phyloP scores from a whole-genome alignment of 75 land plant genomes.

The Ceratopteris richardii region DNA sequence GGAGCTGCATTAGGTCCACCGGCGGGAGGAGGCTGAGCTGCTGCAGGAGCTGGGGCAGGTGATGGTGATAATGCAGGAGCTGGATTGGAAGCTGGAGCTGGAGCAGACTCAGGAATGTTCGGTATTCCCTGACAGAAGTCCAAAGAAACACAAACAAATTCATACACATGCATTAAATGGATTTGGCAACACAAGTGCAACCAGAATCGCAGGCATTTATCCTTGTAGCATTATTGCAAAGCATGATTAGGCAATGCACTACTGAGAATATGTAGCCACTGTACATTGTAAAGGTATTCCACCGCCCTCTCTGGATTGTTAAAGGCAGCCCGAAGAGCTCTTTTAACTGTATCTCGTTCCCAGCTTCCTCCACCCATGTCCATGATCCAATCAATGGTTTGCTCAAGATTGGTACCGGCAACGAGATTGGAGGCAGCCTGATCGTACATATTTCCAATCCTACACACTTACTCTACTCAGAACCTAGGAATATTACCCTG shows the following conservation, averaged over 20 bases:
- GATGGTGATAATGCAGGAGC: conserved; percentile 21
- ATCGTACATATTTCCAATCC: conserved; percentile 28
- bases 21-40: conserved; percentile 20
- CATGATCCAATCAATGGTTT: conserved; percentile 67
- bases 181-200: too few relatives aligned
- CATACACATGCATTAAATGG: too few relatives aligned
- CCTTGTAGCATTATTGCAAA: too few relatives aligned
- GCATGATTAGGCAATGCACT: too few relatives aligned
- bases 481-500: too few relatives aligned
- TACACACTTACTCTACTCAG: too few relatives aligned
- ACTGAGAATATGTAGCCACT: too few relatives aligned
- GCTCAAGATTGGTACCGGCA: conserved; percentile 65
- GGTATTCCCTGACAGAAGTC: conserved; percentile 23
- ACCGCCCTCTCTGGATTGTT: conserved; percentile 98
- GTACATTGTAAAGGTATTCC: conserved; percentile 91
- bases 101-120: conserved; percentile 56
- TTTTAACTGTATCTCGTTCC: conserved; percentile 78
- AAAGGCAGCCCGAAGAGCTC: conserved; percentile 92
- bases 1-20: conserved; percentile 88
- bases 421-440: conserved; percentile 90
- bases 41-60: conserved; percentile 1
- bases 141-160: too few relatives aligned
- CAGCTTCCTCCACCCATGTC: conserved; percentile 99
- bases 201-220: too few relatives aligned
- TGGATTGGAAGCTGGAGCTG: conserved; percentile 9